phyloP scores from a whole-genome alignment of 2,329 filamentous ascomycete species.

The Alternaria consortialis region DNA sequence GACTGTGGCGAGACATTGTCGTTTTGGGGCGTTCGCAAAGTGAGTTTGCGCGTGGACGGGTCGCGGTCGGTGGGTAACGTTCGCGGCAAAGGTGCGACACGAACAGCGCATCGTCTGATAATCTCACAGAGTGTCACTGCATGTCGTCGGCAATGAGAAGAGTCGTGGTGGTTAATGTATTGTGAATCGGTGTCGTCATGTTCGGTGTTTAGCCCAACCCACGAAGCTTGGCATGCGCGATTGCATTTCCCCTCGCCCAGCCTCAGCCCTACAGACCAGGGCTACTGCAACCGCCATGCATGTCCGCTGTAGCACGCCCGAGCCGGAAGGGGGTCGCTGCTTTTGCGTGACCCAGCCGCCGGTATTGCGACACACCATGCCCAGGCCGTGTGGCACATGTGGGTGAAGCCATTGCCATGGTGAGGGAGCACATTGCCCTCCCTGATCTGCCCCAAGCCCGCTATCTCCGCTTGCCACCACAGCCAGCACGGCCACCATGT shows the following conservation, averaged over 20 bases:
- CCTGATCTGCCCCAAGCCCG: background rate
- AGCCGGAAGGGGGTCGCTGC: constrained; percentile 9
- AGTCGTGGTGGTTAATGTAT: background rate
- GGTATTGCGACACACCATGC: constrained; percentile 6
- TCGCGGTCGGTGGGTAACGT: constrained; percentile 30
- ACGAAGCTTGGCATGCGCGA: constrained; percentile 4
- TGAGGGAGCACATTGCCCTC: constrained; percentile 2
- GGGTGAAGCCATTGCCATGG: background rate
- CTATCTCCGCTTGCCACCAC: constrained; percentile 2
- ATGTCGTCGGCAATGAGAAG: constrained; percentile 24
- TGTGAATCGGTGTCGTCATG: constrained; percentile 3
- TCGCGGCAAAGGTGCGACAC: constrained; percentile 32
- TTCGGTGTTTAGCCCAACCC: background rate
- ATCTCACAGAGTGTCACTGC: constrained; percentile 31
- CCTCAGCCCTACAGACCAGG: constrained; percentile 14
- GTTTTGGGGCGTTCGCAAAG: constrained; percentile 24
- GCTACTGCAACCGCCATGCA: constrained; percentile 4
- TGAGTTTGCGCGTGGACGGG: constrained; percentile 18
- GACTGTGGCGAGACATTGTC: constrained; percentile 41
- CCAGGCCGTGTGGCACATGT: background rate
- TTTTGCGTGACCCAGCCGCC: background rate
- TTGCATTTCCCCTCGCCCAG: background rate
- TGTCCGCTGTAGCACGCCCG: constrained; percentile 10
- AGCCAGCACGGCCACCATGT: constrained; percentile 29
- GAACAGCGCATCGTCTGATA: constrained; percentile 44